phyloP scores from a whole-genome alignment of 768 basidiomycete species.

The Dentipellis sp. region DNA sequence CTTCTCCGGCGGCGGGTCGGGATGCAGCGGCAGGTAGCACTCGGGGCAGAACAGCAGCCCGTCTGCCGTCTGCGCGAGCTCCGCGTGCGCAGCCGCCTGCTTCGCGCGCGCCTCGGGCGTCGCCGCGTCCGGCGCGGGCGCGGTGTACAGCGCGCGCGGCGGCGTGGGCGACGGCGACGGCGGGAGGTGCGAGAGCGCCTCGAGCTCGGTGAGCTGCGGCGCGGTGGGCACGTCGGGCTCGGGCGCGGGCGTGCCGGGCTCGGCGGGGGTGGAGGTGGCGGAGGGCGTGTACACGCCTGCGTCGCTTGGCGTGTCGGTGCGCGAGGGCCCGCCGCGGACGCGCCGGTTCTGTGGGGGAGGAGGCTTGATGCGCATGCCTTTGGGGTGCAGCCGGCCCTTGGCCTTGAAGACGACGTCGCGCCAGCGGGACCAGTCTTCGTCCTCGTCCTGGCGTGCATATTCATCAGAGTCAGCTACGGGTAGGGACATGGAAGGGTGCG shows the following conservation, averaged over 20 bases:
- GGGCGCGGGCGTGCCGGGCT: background rate
- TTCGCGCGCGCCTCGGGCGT: conserved; percentile 19
- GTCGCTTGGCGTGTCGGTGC: background rate
- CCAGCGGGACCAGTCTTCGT: conserved; percentile 86
- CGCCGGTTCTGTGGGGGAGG: conserved; percentile 54
- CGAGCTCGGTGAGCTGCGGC: conserved; percentile 35
- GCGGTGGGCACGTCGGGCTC: background rate
- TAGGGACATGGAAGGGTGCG: conserved; percentile 7
- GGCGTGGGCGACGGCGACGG: conserved; percentile 4
- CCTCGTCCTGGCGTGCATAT: conserved; percentile 49
- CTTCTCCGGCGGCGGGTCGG: conserved; percentile 87
- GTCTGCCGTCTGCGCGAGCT: conserved; percentile 19
- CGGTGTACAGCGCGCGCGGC: conserved; percentile 5
- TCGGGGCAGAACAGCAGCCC: conserved; percentile 64
- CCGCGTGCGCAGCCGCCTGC: conserved; percentile 20
- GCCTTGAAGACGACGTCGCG: conserved; percentile 76
- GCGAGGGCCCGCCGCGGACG: conserved; percentile 39
- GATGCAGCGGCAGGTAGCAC: conserved; percentile 88
- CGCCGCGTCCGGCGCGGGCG: conserved; percentile 21
- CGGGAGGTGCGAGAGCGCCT: conserved; percentile 31
- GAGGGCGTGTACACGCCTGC: background rate
- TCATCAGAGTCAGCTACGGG: background rate
- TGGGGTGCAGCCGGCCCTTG: conserved; percentile 46
- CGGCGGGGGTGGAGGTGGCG: background rate
- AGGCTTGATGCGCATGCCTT: conserved; percentile 31